These are phyloP conservation scores for Alternaria postmessia DNA, from an alignment of 2,329 filamentous ascomycete genomes.

Conservation along the genomic window DNA sequence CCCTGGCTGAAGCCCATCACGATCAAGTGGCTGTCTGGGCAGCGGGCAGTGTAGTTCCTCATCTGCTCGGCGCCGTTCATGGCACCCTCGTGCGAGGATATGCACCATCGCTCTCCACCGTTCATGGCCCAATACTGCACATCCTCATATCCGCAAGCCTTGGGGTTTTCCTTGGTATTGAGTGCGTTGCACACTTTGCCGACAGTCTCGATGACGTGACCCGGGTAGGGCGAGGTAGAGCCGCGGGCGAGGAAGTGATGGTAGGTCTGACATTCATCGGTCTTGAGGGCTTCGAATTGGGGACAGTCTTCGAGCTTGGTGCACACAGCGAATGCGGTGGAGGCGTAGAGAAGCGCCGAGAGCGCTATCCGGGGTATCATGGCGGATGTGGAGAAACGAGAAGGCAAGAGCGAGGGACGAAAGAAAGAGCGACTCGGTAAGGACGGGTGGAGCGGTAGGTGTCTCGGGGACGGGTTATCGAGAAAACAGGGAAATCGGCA, in stretches of 20 bases:
- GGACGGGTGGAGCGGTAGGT: background rate
- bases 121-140: constrained; percentile 38
- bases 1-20: constrained; percentile 41
- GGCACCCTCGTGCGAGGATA: constrained; percentile 37
- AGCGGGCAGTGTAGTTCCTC: constrained; percentile 38
- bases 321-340: constrained; percentile 31
- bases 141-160: constrained; percentile 39
- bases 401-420: constrained; percentile 9
- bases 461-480: background rate
- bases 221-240: constrained; percentile 39
- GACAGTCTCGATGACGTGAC: constrained; percentile 38
- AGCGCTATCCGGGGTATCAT: constrained; percentile 32
- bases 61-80: constrained; percentile 36
- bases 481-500: constrained; percentile 5
- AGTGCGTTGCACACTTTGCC: constrained; percentile 36
- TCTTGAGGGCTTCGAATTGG: constrained; percentile 33
- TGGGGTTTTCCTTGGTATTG: constrained; percentile 32
- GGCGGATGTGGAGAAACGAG: constrained; percentile 6
- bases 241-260: constrained; percentile 39
- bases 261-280: constrained; percentile 33
- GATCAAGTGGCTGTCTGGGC: constrained; percentile 38
- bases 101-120: constrained; percentile 35
- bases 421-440: constrained; percentile 6
- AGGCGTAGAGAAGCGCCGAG: constrained; percentile 29
- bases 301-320: constrained; percentile 40